A percentile compares a stretch with the other conserved stretches of the same genome.
Evolutionary conservation across 108 stramenopile genomes (phyloP).

Genomic region (Pseudonitzschia pungens): DNA sequence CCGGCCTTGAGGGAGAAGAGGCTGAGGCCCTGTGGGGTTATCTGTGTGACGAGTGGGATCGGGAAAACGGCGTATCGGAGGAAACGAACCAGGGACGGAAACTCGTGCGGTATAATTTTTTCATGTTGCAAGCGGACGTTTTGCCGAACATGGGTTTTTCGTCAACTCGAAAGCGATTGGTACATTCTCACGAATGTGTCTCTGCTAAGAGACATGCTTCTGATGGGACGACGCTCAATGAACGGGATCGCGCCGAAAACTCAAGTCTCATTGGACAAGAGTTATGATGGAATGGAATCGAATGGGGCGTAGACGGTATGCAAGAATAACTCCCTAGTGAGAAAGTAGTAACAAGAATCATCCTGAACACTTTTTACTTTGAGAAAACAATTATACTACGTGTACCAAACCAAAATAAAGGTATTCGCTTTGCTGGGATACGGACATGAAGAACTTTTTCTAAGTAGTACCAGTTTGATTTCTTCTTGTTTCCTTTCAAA

Average conservation of each 20-base stretch:
- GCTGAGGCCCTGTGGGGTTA: conserved; percentile 77
- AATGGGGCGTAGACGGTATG: neutral
- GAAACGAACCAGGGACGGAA: conserved; percentile 45
- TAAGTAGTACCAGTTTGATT: too few relatives aligned
- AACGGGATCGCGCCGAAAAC: neutral
- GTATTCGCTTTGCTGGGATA: too few relatives aligned
- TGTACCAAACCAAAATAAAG: too few relatives aligned
- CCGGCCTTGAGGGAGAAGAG: conserved; percentile 73
- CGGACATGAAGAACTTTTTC: too few relatives aligned
- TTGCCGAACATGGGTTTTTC: conserved; percentile 85
- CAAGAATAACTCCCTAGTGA: too few relatives aligned
- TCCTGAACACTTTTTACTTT: too few relatives aligned
- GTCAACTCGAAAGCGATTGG: conserved; percentile 74
- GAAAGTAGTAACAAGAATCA: too few relatives aligned
- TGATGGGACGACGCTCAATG: neutral
- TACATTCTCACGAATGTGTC: conserved; percentile 71
- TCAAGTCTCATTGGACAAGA: neutral
- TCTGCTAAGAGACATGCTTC: neutral
- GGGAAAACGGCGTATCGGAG: conserved; percentile 46
- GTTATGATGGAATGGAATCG: neutral
- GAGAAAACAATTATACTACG: too few relatives aligned
- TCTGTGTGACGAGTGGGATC: conserved; percentile 83
- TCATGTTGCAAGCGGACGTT: conserved; percentile 87
- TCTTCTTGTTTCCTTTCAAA: too few relatives aligned
- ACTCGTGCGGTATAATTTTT: conserved; percentile 74